Evolutionary conservation across 495 filamentous ascomycete species (phyloP).

Genomic region (Aspergillus taichungensis): DNA sequence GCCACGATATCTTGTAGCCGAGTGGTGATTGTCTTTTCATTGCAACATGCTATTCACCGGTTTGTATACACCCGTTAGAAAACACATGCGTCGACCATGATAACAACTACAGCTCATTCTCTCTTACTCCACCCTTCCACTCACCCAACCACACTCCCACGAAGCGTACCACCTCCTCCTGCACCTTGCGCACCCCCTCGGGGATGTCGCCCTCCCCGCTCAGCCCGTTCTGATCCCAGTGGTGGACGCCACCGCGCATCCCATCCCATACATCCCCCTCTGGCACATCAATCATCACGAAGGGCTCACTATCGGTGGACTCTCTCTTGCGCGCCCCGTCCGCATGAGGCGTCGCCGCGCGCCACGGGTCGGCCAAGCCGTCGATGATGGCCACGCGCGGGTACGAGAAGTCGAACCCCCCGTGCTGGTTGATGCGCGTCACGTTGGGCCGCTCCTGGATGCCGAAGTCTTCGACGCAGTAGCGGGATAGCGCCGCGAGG

Average conservation of each 20-base stretch:
- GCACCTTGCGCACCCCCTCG: constrained; percentile 40
- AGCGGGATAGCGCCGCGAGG: constrained; percentile 40
- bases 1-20: no score
- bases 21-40: no score
- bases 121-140: constrained; percentile 21
- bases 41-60: no score
- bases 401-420: constrained; percentile 57
- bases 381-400: constrained; percentile 58
- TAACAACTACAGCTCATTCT: no score
- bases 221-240: constrained; percentile 66
- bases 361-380: constrained; percentile 64
- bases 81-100: no score
- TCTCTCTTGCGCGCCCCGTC: constrained; percentile 35
- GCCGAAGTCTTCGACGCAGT: constrained; percentile 55
- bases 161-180: constrained; percentile 46
- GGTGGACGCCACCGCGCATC: constrained; percentile 47
- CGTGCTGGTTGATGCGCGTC: constrained; percentile 56
- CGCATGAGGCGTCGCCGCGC: constrained; percentile 53
- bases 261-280: constrained; percentile 16
- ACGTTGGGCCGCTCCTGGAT: constrained; percentile 48
- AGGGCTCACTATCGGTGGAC: constrained; percentile 51
- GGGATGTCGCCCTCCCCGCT: constrained; percentile 40
- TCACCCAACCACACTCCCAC: constrained; percentile 59
- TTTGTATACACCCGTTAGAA: no score
- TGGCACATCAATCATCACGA: constrained; percentile 45